Conservation (phyloP, 176 grass and related monocot genomes). For the Oryza glumipatula region DNA sequence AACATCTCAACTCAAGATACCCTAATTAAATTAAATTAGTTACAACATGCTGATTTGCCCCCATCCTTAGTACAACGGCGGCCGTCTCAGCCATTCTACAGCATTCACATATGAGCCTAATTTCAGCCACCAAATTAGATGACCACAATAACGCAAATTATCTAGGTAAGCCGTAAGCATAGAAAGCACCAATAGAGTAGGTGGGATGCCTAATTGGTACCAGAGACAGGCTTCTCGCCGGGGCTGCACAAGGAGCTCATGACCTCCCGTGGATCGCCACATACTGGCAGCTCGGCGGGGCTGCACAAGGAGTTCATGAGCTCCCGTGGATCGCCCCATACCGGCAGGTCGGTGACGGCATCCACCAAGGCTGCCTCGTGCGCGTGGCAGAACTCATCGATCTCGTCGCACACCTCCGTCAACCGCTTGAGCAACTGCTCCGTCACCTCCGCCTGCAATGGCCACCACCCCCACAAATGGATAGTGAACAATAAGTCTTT, state of each 20-base stretch:
- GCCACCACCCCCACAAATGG: not conserved
- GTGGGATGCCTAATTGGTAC: slow-evolving; percentile 37
- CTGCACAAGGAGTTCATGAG: slow-evolving; percentile 19
- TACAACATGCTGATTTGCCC: not conserved
- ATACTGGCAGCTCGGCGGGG: not conserved
- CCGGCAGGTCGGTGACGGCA: slow-evolving; percentile 22
- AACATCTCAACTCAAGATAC: slow-evolving; percentile 12
- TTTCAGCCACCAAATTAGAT: not conserved
- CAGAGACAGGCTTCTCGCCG: not conserved
- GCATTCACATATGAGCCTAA: slow-evolving; percentile 7
- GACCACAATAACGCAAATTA: slow-evolving; percentile 19
- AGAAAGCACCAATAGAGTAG: not conserved
- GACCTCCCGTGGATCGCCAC: slow-evolving; percentile 26
- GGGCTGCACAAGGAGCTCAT: slow-evolving; percentile 17
- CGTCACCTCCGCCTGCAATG: slow-evolving; percentile 41
- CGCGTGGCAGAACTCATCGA: not conserved
- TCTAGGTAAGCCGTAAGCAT: slow-evolving; percentile 26
- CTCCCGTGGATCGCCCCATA: slow-evolving; percentile 53
- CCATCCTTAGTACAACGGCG: not conserved
- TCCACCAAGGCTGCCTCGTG: slow-evolving; percentile 45
- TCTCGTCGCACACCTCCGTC: slow-evolving; percentile 19
- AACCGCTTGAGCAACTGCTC: slow-evolving; percentile 10
- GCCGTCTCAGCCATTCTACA: slow-evolving; percentile 21
- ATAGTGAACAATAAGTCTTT: not conserved
- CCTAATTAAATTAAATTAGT: slow-evolving; percentile 35